phyloP scores from a whole-genome alignment of 331 rosid species.

The Stylosanthes scabra region DNA sequence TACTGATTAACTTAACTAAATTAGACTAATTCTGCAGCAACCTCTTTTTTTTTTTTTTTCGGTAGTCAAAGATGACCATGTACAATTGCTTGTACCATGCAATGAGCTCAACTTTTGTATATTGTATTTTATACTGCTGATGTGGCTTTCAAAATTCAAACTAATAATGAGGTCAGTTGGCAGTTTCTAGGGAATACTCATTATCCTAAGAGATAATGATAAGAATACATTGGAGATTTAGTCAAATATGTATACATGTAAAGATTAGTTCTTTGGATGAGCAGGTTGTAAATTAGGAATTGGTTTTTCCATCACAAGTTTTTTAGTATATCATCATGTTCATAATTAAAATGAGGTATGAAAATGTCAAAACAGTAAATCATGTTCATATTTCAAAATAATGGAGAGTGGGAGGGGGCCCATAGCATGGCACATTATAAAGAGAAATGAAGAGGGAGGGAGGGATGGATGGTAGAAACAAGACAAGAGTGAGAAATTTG shows the following conservation, averaged over 20 bases:
- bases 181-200: neutral
- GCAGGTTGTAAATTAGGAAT: neutral
- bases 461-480: too few species aligned
- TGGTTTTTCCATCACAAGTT: neutral
- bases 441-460: too few species aligned
- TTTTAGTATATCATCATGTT: neutral
- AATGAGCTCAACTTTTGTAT: too few species aligned
- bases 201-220: neutral
- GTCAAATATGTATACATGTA: neutral
- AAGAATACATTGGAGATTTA: neutral
- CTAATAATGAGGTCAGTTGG: neutral
- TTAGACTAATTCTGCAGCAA: neutral
- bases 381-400: too few species aligned
- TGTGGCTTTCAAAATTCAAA: neutral
- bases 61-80: neutral
- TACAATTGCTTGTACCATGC: constrained; percentile 1
- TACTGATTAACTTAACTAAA: neutral
- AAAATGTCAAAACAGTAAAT: too few species aligned
- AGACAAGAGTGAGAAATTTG: constrained; percentile 23
- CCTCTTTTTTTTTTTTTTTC: neutral
- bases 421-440: too few species aligned
- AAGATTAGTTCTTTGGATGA: neutral
- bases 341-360: neutral
- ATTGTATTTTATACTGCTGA: too few species aligned
- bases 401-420: too few species aligned